A percentile compares a stretch with the other conserved stretches of the same genome.
These are phyloP conservation scores for Cadophora sp. DNA, from an alignment of 2,329 filamentous ascomycete species.

Conservation along the genomic window DNA sequence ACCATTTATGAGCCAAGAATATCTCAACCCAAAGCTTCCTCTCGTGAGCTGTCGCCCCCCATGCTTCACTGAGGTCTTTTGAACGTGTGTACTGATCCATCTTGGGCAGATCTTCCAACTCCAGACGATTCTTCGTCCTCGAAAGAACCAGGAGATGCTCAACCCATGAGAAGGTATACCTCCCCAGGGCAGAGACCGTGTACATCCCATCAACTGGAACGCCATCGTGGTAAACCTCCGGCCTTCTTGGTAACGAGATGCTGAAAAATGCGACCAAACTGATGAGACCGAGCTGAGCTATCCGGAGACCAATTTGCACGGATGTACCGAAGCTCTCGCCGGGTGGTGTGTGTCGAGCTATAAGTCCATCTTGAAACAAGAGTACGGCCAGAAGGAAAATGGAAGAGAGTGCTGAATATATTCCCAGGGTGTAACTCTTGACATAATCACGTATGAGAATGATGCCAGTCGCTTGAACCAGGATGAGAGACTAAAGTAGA, in stretches of 20 bases:
- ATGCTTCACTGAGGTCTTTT: constrained; percentile 57
- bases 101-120: constrained; percentile 67
- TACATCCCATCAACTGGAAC: constrained; percentile 67
- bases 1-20: constrained; percentile 60
- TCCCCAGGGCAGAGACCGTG: constrained; percentile 64
- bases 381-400: constrained; percentile 53
- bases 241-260: constrained; percentile 68
- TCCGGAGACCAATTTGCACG: constrained; percentile 53
- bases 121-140: constrained; percentile 63
- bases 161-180: constrained; percentile 73
- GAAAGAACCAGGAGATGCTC: constrained; percentile 60
- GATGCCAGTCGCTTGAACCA: constrained; percentile 59
- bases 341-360: constrained; percentile 42
- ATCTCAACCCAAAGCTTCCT: constrained; percentile 66
- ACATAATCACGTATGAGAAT: constrained; percentile 58
- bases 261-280: constrained; percentile 56
- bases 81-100: constrained; percentile 62
- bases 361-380: constrained; percentile 53
- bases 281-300: constrained; percentile 54
- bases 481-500: constrained; percentile 56
- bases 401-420: constrained; percentile 58
- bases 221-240: constrained; percentile 66
- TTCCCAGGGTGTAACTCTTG: constrained; percentile 59
- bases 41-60: constrained; percentile 54
- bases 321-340: constrained; percentile 27